Conservation (phyloP, 495 filamentous ascomycete species). For the Penicillium steckii region DNA sequence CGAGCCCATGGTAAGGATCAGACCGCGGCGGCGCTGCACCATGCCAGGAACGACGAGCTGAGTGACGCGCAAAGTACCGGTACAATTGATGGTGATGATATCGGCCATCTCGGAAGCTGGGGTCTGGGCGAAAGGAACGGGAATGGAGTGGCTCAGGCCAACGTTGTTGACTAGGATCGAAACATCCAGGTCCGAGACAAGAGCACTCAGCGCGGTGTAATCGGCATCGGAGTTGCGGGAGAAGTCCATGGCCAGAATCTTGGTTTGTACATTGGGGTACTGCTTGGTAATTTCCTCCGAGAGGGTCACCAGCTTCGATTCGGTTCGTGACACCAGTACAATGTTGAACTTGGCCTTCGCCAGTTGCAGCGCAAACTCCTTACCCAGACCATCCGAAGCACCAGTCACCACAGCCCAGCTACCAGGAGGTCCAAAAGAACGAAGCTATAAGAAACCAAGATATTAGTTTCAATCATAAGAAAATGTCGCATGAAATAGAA, state of each 20-base stretch:
- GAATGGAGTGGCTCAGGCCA: constrained; percentile 88
- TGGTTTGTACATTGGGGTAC: constrained; percentile 61
- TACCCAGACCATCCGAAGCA: constrained; percentile 94
- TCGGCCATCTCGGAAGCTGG: constrained; percentile 72
- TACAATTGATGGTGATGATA: constrained; percentile 94
- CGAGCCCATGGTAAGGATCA: constrained; percentile 96
- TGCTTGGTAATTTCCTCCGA: constrained; percentile 71
- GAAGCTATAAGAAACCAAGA: constrained; percentile 56
- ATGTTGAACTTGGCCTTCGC: constrained; percentile 91
- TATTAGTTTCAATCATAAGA: constrained; percentile 4
- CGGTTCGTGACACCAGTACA: constrained; percentile 88
- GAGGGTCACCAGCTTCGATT: constrained; percentile 79
- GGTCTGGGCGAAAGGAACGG: constrained; percentile 83
- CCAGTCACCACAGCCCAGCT: constrained; percentile 95
- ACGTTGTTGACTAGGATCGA: constrained; percentile 96
- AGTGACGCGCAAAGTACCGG: constrained; percentile 82
- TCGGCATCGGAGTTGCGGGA: constrained; percentile 70
- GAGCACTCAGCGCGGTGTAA: constrained; percentile 66
- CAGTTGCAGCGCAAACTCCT: constrained; percentile 90
- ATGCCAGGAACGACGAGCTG: constrained; percentile 83
- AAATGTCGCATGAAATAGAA: background rate
- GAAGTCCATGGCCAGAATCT: constrained; percentile 89
- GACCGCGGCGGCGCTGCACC: constrained; percentile 73
- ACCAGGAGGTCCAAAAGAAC: constrained; percentile 85
- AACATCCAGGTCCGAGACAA: constrained; percentile 73